Evolutionary conservation across 805 yeast genomes (phyloP).

Genomic region (Sungouiella blattae): DNA sequence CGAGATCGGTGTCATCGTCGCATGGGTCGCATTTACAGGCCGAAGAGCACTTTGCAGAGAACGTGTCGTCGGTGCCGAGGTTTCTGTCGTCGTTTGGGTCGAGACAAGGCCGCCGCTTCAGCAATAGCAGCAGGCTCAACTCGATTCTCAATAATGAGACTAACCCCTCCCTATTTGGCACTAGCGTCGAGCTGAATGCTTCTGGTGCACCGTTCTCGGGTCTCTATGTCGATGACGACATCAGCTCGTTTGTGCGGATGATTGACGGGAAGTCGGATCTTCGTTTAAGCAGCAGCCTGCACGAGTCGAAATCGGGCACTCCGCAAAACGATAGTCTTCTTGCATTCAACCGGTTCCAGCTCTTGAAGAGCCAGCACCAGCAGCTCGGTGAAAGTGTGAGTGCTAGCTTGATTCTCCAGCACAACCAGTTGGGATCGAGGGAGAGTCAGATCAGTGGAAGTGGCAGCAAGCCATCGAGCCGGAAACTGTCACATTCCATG

Average conservation of each 20-base stretch:
- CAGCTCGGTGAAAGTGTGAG: conserved; percentile 53
- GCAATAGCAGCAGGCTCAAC: conserved; percentile 21
- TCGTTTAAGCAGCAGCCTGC: conserved; percentile 25
- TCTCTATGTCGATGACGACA: conserved; percentile 51
- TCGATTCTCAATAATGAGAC: conserved; percentile 19
- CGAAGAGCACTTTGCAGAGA: conserved; percentile 27
- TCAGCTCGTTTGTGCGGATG: conserved; percentile 67
- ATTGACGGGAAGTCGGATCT: conserved; percentile 63
- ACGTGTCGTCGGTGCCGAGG: conserved; percentile 46
- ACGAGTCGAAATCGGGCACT: conserved; percentile 11
- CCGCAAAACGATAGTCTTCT: conserved; percentile 30
- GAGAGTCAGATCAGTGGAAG: conserved; percentile 2
- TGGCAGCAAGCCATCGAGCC: conserved; percentile 21
- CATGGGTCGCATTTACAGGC: conserved; percentile 33
- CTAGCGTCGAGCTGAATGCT: conserved; percentile 35
- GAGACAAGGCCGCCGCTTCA: conserved; percentile 50
- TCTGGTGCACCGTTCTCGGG: conserved; percentile 39
- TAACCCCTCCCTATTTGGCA: conserved; percentile 24
- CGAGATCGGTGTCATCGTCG: conserved; percentile 37
- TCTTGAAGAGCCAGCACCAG: conserved; percentile 50
- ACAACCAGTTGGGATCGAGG: conserved; percentile 6
- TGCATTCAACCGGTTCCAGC: conserved; percentile 50
- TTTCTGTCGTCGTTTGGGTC: conserved; percentile 74
- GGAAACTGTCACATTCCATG: not conserved
- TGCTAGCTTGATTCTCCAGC: conserved; percentile 43